Evolutionary conservation across 164 flowering plant species (phyloP).

Genomic region (Dillenia turbinata): DNA sequence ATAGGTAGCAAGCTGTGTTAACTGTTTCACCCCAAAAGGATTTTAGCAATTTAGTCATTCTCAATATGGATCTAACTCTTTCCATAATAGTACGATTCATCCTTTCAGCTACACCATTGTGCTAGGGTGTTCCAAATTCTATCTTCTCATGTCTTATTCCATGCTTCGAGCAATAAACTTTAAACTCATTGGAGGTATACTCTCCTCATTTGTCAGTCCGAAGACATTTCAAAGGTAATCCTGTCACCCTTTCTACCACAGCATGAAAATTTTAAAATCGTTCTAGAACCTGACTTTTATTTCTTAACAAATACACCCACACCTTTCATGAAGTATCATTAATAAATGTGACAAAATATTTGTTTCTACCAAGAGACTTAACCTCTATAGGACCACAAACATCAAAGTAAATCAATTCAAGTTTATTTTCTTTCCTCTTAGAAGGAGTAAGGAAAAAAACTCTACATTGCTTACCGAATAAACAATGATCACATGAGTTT

Average conservation of each 20-base stretch:
- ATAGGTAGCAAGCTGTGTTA: no score
- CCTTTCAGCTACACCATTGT: slow-evolving; percentile 1
- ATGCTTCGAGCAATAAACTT: not conserved
- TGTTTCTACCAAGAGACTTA: no score
- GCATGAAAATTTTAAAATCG: slow-evolving; percentile 1
- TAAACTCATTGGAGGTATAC: not conserved
- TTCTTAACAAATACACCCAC: not conserved
- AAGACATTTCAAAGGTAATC: not conserved
- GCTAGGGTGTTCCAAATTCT: not conserved
- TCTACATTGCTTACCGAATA: no score
- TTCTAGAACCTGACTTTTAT: not conserved
- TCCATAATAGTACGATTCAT: not conserved
- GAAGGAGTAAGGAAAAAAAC: no score
- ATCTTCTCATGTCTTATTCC: not conserved
- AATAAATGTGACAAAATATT: not conserved
- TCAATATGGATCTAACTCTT: no score
- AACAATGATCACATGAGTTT: no score
- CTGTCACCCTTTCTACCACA: not conserved
- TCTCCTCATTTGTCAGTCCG: not conserved
- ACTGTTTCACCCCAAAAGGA: no score
- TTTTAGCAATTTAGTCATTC: no score
- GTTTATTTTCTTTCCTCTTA: no score
- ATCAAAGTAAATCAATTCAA: no score
- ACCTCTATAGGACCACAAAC: no score
- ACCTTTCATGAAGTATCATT: not conserved